Conservation (phyloP, 129 eudicot species). For the Arctium minus region DNA sequence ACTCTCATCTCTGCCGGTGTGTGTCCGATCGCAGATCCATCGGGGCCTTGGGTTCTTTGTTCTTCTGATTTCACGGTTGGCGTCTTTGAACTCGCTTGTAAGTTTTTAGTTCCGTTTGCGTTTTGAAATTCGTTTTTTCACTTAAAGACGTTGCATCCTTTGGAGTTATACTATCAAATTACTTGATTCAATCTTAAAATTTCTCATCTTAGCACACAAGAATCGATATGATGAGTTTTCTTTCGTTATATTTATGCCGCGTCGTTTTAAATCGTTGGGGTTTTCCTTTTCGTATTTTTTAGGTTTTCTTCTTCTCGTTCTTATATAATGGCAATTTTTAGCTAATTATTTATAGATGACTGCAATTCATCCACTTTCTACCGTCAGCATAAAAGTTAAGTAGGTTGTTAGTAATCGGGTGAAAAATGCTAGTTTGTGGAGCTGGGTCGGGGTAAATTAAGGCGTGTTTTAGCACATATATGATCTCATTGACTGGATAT, state of each 20-base stretch:
- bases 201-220: not conserved
- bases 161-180: slow-evolving; percentile 11
- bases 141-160: not conserved
- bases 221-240: not conserved
- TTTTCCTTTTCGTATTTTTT: not conserved
- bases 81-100: not conserved
- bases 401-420: not conserved
- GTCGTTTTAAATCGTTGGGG: not conserved
- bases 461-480: not conserved
- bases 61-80: not conserved
- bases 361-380: slow-evolving; percentile 2
- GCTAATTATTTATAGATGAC: not conserved
- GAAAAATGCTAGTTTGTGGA: not conserved
- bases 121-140: not conserved
- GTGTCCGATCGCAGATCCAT: slow-evolving; percentile 27
- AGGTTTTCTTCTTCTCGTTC: not conserved
- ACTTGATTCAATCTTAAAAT: slow-evolving; percentile 5
- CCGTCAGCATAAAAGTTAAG: not conserved
- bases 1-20: not conserved
- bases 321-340: not conserved
- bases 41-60: not conserved
- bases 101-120: not conserved
- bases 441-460: not conserved
- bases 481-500: not conserved
- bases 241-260: not conserved